Evolutionary conservation across 176 grass and related monocot species (phyloP), one percentile per base, ranked within the genome.

Genomic region (Avena insularis): DNA sequence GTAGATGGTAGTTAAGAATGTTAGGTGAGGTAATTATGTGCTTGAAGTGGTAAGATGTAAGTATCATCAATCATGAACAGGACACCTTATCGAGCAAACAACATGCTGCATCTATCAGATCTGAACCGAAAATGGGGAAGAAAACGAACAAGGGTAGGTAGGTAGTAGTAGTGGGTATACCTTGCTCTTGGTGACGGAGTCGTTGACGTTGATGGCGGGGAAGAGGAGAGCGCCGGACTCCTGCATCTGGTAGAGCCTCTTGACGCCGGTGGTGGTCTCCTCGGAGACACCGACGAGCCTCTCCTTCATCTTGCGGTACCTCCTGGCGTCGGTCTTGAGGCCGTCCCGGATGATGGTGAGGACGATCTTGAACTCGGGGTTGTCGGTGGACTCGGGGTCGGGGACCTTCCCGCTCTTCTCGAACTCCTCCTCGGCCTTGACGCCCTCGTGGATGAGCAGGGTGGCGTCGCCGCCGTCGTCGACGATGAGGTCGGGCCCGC

Each of bases 141-240:
- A 0, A 50, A 50, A 50, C 11, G 4, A 53, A 53, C 48, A 12
- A 12, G 9, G 48, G 48, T 11, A 50, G 48, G 48, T 11, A 50
- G 29, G 29, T 29, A 29, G 29, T 29, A 29, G 29, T 29, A 29
- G 29, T 17, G 20, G 17, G 68, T 49, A 74, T 75, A 99, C 97
- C 97, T 99, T 99, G 94, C 97, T 96, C 91, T 98, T 98, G 77
- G 95, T 98, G 86, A 95, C 95, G 43, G 95, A 95, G 71, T 98
- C 95, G 35, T 98, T 98, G 64, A 98, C 95, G 80, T 95, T 98
- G 59, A 98, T 98, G 45, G 93, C 95, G 9, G 95, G 91, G 90
- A 98, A 98, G 40, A 98, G 95, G 21, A 98, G 89, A 1, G 91
- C 50, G 46, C 93, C 91, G 10, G 89, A 89, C 56, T 82, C 87